These are phyloP conservation scores for Pythium diclinum DNA, from an alignment of 352 stramenopile genomes.

Conservation along the genomic window DNA sequence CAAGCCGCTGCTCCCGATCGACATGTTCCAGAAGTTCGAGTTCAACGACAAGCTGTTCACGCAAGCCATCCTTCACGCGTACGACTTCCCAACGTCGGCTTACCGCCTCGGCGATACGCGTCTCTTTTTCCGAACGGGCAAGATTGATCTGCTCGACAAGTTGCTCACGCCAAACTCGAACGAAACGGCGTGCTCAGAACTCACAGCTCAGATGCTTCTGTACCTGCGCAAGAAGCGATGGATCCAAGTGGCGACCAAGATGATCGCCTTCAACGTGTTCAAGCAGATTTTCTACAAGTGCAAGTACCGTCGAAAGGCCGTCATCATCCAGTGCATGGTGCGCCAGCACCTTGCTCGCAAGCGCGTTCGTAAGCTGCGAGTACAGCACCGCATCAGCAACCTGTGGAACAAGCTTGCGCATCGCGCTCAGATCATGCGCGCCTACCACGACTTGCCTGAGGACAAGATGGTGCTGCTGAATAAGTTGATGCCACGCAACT, in stretches of 20 bases:
- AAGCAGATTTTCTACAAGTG: conserved; percentile 67
- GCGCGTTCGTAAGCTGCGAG: conserved; percentile 54
- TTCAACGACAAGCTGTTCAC: conserved; percentile 87
- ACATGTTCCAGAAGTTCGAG: conserved; percentile 71
- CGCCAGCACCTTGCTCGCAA: conserved; percentile 74
- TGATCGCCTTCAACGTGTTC: conserved; percentile 72
- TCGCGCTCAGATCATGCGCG: conserved; percentile 67
- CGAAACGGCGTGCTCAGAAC: conserved; percentile 23
- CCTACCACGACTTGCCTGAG: conserved; percentile 73
- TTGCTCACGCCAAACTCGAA: conserved; percentile 52
- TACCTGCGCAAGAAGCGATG: conserved; percentile 81
- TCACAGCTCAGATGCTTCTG: conserved; percentile 41
- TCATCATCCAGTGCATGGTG: conserved; percentile 76
- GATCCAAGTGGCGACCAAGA: conserved; percentile 62
- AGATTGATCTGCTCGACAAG: conserved; percentile 81
- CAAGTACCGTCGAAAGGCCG: conserved; percentile 66
- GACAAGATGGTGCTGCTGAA: conserved; percentile 83
- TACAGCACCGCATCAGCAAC: conserved; percentile 55
- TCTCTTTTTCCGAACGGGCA: conserved; percentile 84
- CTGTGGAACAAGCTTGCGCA: conserved; percentile 67
- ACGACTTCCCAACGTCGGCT: conserved; percentile 68
- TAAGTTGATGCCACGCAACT: conserved; percentile 67
- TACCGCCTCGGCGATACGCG: conserved; percentile 80
- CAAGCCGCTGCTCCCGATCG: conserved; percentile 55
- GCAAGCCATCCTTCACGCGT: conserved; percentile 74